Conservation (phyloP, 78 protist species). For the Carpediemonas membranifera region DNA sequence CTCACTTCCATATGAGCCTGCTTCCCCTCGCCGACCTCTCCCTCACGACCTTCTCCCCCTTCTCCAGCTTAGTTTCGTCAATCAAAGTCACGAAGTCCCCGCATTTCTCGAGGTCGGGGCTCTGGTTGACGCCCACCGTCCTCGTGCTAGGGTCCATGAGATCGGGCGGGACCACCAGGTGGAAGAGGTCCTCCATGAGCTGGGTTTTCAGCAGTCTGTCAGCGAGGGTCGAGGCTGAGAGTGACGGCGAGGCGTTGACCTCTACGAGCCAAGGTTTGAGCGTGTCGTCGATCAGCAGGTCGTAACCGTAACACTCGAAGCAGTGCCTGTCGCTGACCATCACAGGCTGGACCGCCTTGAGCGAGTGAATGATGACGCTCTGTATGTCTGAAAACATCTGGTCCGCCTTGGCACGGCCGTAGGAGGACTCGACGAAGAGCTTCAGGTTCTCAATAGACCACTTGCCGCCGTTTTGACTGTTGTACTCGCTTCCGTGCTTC, state of each 20-base stretch:
- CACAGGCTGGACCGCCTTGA: slow-evolving; percentile 32
- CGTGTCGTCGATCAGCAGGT: slow-evolving; percentile 47
- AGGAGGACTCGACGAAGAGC: slow-evolving; percentile 4
- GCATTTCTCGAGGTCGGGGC: no score
- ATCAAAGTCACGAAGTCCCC: neutral
- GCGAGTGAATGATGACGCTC: slow-evolving; percentile 28
- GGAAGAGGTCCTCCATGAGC: slow-evolving; percentile 41
- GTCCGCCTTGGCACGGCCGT: slow-evolving; percentile 5
- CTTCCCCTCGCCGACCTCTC: no score
- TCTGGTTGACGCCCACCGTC: no score
- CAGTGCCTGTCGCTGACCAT: slow-evolving; percentile 33
- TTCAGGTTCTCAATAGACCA: slow-evolving; percentile 4
- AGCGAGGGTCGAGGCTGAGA: slow-evolving; percentile 40
- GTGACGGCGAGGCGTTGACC: slow-evolving; percentile 59
- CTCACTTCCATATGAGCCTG: no score
- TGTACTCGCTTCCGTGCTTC: slow-evolving; percentile 44
- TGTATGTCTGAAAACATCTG: slow-evolving; percentile 28
- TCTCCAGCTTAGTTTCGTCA: neutral
- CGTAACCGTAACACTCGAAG: slow-evolving; percentile 15
- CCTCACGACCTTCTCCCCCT: neutral
- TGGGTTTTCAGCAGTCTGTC: slow-evolving; percentile 50
- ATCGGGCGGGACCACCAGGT: no score
- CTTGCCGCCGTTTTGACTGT: slow-evolving; percentile 25
- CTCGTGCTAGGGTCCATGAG: no score
- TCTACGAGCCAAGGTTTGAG: slow-evolving; percentile 56